Evolutionary conservation across 2,329 filamentous ascomycete species (phyloP), one percentile per base, ranked within the genome.

Genomic region (Colletotrichum sp.): DNA sequence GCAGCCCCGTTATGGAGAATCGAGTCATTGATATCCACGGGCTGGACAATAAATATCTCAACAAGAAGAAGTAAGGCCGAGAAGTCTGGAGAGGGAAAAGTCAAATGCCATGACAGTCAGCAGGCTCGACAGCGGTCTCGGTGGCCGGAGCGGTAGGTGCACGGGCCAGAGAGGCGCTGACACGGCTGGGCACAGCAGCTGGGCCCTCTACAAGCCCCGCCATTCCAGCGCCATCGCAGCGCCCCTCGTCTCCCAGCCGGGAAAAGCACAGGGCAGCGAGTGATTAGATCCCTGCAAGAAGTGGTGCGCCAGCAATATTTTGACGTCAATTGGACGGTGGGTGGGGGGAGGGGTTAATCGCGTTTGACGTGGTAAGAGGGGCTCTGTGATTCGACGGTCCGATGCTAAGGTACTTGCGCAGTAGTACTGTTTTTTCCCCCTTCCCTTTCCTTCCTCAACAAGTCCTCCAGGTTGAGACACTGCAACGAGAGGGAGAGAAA

Each of bases 311-410:
- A 55, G 28, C 74, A 63, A 57, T 67, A 57, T 66, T 74, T 76
- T 76, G 74, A 76, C 74, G 74, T 76, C 74, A 76, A 76, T 76
- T 76, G 59, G 59, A 68, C 49, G 64, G 64, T 30, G 55, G 34
- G 68, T 68, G 70, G 74, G 74, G 73, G 74, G 71, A 74, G 74
- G 74, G 74, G 70, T 76, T 52, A 52, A 68, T 72, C 63, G 39
- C 69, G 73, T 75, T 75, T 72, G 69, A 68, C 69, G 63, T 68
- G 39, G 69, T 65, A 49, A 66, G 68, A 71, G 59, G 68, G 72
- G 68, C 60, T 57, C n/a, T 52, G 28, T 62, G 68, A 73, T 73
- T 73, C 32, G 67, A 28, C 26, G 18, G 16, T 15, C 30, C 30
- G 21, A 26, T 13, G 32, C 39, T 49, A 44, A 44, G 36, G 36